A percentile compares a stretch with the other conserved stretches of the same genome.
phyloP scores from a whole-genome alignment of 139 green algal species.

The Micromonas pusilla region DNA sequence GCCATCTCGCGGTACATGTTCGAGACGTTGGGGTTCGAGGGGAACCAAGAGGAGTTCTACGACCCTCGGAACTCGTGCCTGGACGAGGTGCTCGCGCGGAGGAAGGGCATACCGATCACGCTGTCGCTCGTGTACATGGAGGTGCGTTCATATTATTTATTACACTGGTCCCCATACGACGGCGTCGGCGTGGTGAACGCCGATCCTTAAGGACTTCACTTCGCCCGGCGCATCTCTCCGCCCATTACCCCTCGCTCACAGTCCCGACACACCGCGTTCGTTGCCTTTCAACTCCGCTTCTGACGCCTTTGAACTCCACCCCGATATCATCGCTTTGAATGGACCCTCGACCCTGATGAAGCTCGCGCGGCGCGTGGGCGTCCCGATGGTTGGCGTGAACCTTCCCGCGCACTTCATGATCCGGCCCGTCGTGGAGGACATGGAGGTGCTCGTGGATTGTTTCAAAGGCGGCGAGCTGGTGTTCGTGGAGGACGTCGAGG shows the following conservation, averaged over 20 bases:
- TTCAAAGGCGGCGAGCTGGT: constrained; percentile 16
- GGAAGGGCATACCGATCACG: constrained; percentile 13
- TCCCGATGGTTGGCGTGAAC: constrained; percentile 22
- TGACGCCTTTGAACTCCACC: no score
- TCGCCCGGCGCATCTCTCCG: no score
- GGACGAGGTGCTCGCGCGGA: not conserved
- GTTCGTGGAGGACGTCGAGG: constrained; percentile 25
- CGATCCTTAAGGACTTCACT: no score
- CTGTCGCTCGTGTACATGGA: constrained; percentile 25
- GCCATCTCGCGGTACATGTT: not conserved
- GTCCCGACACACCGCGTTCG: no score
- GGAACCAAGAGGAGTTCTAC: constrained; percentile 24
- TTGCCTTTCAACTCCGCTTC: no score
- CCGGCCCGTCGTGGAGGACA: not conserved
- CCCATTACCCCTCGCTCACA: no score
- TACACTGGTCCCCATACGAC: no score
- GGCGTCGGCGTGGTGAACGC: no score
- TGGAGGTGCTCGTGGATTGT: constrained; percentile 14
- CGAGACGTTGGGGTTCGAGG: not conserved
- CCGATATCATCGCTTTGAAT: no score
- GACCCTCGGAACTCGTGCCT: constrained; percentile 20
- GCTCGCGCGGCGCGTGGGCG: not conserved
- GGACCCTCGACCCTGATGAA: no score
- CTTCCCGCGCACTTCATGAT: constrained; percentile 23
- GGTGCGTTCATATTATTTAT: no score